Conservation (phyloP, 2,329 filamentous ascomycete species). For the Aureobasidium sp. region DNA sequence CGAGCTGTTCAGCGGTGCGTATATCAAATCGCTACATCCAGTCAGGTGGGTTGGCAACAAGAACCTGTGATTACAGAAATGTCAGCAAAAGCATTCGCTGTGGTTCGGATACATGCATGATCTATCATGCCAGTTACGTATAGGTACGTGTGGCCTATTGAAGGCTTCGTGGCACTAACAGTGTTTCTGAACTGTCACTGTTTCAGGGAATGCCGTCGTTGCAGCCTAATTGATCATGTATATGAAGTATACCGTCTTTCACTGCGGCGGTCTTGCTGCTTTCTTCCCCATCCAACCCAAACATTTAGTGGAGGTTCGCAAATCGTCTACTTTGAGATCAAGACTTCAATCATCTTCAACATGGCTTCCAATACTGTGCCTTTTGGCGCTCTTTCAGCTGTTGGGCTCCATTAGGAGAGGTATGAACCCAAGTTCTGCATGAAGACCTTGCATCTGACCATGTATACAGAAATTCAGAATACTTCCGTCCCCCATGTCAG, state of each 20-base stretch:
- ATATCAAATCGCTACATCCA: neutral
- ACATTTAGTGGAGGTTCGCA: neutral
- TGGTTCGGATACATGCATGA: neutral
- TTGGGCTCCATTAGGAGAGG: neutral
- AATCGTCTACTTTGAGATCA: neutral
- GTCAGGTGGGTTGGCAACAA: neutral
- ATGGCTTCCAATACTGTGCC: neutral
- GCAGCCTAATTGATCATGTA: neutral
- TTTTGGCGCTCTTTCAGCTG: neutral
- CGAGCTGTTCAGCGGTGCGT: neutral
- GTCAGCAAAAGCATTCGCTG: neutral
- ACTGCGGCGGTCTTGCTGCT: neutral
- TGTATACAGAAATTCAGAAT: neutral
- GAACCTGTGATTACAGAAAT: neutral
- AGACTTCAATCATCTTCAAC: neutral
- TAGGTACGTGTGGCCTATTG: neutral
- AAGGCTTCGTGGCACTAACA: neutral
- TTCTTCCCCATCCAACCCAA: neutral
- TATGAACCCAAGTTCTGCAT: neutral
- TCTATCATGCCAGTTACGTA: neutral
- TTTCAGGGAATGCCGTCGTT: neutral
- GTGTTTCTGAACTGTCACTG: neutral
- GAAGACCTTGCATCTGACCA: neutral
- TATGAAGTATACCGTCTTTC: neutral
- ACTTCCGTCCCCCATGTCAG: neutral